phyloP scores from a whole-genome alignment of 2,329 filamentous ascomycete genomes.

The Calonectria honghensis region DNA sequence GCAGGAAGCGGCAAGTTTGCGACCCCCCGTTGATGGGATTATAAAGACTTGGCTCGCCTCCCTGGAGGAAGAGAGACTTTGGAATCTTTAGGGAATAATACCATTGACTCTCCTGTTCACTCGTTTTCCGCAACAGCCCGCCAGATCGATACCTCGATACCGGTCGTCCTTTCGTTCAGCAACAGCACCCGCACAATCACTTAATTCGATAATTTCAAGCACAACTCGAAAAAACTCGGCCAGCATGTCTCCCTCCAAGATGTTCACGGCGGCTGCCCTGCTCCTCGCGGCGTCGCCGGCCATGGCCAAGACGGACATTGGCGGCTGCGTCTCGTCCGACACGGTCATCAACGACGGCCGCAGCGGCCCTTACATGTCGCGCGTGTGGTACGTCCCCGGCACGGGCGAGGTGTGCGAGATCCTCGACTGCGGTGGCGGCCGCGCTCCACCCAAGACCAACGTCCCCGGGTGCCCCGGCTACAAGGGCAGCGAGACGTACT shows the following conservation, averaged over 20 bases:
- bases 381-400: conserved; percentile 77
- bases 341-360: conserved; percentile 52
- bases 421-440: conserved; percentile 81
- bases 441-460: conserved; percentile 77
- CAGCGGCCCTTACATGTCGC: conserved; percentile 64
- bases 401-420: conserved; percentile 79
- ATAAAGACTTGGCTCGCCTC: conserved; percentile 6
- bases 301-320: conserved; percentile 66
- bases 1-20: neutral
- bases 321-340: conserved; percentile 66
- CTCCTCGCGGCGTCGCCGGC: conserved; percentile 58
- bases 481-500: conserved; percentile 73
- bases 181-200: neutral
- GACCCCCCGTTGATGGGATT: conserved; percentile 10
- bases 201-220: neutral
- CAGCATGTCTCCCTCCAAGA: conserved; percentile 53
- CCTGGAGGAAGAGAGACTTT: neutral
- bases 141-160: conserved; percentile 12
- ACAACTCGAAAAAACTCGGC: no score
- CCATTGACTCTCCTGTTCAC: neutral
- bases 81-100: neutral
- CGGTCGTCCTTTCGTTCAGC: conserved; percentile 36
- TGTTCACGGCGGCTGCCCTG: conserved; percentile 49
- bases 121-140: conserved; percentile 10
- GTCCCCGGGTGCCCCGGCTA: conserved; percentile 77